phyloP scores from a whole-genome alignment of 257 asterid species.

The Solanum virginianum region DNA sequence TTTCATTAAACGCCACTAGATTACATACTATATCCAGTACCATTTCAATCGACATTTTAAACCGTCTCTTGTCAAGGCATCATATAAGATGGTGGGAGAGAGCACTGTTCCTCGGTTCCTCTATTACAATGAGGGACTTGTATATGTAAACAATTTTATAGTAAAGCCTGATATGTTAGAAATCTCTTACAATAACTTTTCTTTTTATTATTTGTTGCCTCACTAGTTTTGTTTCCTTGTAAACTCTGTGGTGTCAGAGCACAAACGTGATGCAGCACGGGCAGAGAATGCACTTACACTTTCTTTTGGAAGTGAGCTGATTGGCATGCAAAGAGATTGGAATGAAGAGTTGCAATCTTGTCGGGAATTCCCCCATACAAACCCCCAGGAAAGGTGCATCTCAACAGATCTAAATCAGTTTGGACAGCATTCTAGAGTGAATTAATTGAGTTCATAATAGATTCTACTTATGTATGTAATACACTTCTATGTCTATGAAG shows the following conservation, averaged over 20 bases:
- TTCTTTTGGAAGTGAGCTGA: slow-evolving; percentile 91
- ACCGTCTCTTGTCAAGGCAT: background rate
- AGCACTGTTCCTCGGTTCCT: background rate
- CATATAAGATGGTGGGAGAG: background rate
- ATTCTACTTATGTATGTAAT: background rate
- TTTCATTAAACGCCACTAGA: background rate
- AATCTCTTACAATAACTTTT: background rate
- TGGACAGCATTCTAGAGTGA: background rate
- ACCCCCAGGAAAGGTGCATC: slow-evolving; percentile 74
- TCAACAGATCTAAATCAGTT: background rate
- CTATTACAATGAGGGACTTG: background rate
- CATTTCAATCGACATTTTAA: background rate
- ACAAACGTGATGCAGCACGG: slow-evolving; percentile 91
- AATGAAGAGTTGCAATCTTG: slow-evolving; percentile 94
- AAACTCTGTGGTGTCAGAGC: slow-evolving; percentile 41
- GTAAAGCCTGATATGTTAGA: background rate
- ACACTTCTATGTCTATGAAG: background rate
- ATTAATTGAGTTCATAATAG: background rate
- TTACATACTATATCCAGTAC: background rate
- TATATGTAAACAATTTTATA: background rate
- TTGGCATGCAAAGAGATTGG: slow-evolving; percentile 99
- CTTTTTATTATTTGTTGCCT: background rate
- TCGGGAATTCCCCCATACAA: slow-evolving; percentile 79
- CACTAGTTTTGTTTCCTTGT: background rate
- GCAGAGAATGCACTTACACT: slow-evolving; percentile 79